Evolutionary conservation across 176 grass and related monocot species (phyloP).

Genomic region (Paspalum vaginatum): DNA sequence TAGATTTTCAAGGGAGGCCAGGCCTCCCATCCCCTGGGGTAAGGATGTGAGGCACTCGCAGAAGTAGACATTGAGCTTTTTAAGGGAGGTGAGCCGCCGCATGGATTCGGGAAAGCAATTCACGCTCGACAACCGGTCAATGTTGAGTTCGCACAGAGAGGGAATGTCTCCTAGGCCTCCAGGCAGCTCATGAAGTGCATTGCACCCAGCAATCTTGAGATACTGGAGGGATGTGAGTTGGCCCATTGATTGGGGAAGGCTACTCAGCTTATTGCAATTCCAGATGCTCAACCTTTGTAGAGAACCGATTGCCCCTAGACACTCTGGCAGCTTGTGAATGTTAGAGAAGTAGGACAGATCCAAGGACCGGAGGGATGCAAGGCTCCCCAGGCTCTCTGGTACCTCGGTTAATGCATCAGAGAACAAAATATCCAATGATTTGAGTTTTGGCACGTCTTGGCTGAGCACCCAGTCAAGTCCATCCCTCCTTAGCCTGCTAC

Average conservation of each 20-base stretch:
- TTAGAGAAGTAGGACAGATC: not conserved
- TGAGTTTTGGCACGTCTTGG: not conserved
- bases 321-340: not conserved
- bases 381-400: not conserved
- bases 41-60: too few species aligned
- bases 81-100: too few species aligned
- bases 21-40: too few species aligned
- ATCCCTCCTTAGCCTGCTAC: too few species aligned
- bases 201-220: too few species aligned
- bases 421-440: not conserved
- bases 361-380: not conserved
- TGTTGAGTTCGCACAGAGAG: too few species aligned
- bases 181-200: too few species aligned
- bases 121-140: too few species aligned
- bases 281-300: not conserved
- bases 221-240: not conserved
- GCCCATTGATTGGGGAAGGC: conserved; percentile 2
- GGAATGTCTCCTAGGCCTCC: too few species aligned
- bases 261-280: not conserved
- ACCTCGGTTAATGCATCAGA: not conserved
- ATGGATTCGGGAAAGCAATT: too few species aligned
- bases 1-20: too few species aligned
- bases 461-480: not conserved
- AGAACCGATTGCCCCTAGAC: conserved; percentile 16
- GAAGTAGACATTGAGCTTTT: too few species aligned